These are phyloP conservation scores for Brettanomyces anomalus DNA, from an alignment of 805 yeast species.

Conservation along the genomic window DNA sequence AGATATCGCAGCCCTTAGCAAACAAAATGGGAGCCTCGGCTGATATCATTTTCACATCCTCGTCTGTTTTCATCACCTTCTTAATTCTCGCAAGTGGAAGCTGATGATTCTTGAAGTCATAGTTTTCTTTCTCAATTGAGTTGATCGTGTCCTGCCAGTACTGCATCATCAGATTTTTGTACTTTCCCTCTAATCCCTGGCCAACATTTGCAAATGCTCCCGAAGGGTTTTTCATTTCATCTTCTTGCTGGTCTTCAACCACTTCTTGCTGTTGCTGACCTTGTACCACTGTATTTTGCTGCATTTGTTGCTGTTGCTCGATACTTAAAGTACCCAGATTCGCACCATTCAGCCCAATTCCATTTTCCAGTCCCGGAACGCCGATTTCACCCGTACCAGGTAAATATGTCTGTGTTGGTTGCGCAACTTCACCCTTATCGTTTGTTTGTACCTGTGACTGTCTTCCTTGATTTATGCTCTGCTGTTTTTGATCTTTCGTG, in stretches of 20 bases:
- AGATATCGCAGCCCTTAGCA: constrained; percentile 97
- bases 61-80: constrained; percentile 96
- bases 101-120: constrained; percentile 89
- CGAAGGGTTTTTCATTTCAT: constrained; percentile 26
- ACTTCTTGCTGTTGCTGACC: constrained; percentile 1
- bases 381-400: not conserved
- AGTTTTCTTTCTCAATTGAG: constrained; percentile 78
- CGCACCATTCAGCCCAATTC: not conserved
- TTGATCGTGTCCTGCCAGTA: constrained; percentile 97
- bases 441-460: not conserved
- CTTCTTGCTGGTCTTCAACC: constrained; percentile 10
- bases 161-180: constrained; percentile 84
- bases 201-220: constrained; percentile 66
- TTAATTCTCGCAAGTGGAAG: constrained; percentile 93
- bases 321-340: not conserved
- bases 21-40: constrained; percentile 97
- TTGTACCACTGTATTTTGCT: not conserved
- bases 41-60: constrained; percentile 93
- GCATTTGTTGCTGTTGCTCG: not conserved
- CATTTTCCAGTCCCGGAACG: not conserved
- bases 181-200: constrained; percentile 77
- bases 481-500: not conserved
- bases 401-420: not conserved
- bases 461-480: not conserved
- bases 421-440: not conserved